Base-by-base conservation (phyloP, 1,139 yeast genomes). In the Yamadazyma oceani region DNA sequence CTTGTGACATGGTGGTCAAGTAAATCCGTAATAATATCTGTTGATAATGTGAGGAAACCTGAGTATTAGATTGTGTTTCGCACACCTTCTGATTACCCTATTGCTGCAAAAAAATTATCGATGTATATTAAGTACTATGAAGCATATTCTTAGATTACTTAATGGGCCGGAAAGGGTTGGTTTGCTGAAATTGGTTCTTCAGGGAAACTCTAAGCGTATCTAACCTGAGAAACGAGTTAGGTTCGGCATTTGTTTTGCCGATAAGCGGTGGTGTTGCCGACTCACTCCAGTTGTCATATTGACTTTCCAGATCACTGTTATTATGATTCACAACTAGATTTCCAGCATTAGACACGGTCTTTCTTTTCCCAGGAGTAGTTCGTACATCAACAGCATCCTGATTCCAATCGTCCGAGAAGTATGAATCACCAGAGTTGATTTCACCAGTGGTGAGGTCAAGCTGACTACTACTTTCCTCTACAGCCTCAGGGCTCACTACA, bases 331-430 rank as follows among this genome's bases (percentile, higher is more conserved):
- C 9, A 12, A 10, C 21, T 12, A 9, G 11, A 11, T 19, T 21
- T 8, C 30, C 19, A 17, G 28, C 13, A 19, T 19, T 19, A 6
- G 21, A 8, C 21, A 19, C n/a, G n/a, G n/a, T n/a, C n/a, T n/a
- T n/a, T n/a, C n/a, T n/a, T n/a, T n/a, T n/a, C n/a, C n/a, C n/a
- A n/a, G n/a, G n/a, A n/a, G n/a, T n/a, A n/a, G n/a, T n/a, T n/a
- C n/a, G n/a, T n/a, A n/a, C n/a, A n/a, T n/a, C n/a, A n/a, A n/a
- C n/a, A 13, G 17, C 12, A n/a, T 17, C 12, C 6, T 19, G 25
- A 24, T 36, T 34, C 51, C 51, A 47, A 29, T 41, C 48, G 14
- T 41, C 37, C 3, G 51, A 47, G 27, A 39, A 45, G 32, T 32
- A 46, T 8, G 50, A 44, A 4, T 42, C 49, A 13, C 34, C 44